Evolutionary conservation across 108 stramenopile genomes (phyloP), one percentile per base, ranked within the genome.

Genomic region (Fragilariopsis cylindrus): DNA sequence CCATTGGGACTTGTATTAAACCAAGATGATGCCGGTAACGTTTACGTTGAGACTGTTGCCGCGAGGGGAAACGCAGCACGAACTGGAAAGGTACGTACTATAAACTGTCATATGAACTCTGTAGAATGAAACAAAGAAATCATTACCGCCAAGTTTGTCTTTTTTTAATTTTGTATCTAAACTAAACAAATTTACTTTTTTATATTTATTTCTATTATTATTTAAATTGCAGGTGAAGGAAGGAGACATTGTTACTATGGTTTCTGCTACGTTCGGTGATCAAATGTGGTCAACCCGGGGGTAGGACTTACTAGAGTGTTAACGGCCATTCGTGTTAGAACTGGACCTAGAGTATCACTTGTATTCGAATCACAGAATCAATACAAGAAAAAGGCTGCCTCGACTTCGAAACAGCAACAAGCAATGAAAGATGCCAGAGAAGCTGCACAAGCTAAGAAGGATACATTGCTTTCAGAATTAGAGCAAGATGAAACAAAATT

Each of bases 191-290:
- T 53, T 46, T 66, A 6, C 41, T 42, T 46, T 53, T 30, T 30
- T 30, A 30, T 30, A 21, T 53, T 46, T 66, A 6, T 18, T 42
- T 46, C 56, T 75, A 6, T 77, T 46, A 16, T 77, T 49, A 55
- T 66, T n/a, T 15, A n/a, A 45, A 52, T 60, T 48, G 53, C 58
- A 84, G 81, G 83, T 90, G 13, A 83, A 93, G 71, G 91, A 91
- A 62, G 96, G 96, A 21, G 96, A 97, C 72, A 84, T 92, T 58
- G 93, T 98, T 15, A 88, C 92, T 55, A 97, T 98, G 94, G 92
- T 93, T 69, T 90, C 89, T 16, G 96, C 98, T 4, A 98, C 98
- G 2, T 98, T 98, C 77, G 98, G 98, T 12, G 89, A 97, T 78
- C 81, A 98, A 75, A 91, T 97, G 89, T 98, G 98, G 98, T 86